Percentiles rank a stretch among this genome's conserved stretches.
Conservation (phyloP, 2,329 filamentous ascomycete species). For the Mycocentrospora acerina region DNA sequence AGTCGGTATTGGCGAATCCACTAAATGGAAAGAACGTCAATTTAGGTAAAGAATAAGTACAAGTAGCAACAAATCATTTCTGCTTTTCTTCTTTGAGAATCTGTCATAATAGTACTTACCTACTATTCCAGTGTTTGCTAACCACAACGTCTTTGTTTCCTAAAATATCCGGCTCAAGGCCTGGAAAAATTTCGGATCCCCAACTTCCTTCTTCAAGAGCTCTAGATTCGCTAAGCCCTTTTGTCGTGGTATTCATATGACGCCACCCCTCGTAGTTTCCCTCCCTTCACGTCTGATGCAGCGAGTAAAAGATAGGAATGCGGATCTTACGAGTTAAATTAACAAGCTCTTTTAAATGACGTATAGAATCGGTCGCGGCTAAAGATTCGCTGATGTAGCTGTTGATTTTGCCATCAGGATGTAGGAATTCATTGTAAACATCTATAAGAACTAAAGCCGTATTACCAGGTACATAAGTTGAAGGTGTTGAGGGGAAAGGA, state of each 20-base stretch:
- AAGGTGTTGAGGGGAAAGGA: no score
- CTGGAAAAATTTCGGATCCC: slow-evolving; percentile 33
- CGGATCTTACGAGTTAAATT: background rate
- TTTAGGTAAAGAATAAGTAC: background rate
- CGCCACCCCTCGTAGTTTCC: slow-evolving; percentile 31
- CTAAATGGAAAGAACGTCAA: slow-evolving; percentile 6
- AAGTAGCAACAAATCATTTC: no score
- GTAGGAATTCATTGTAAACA: slow-evolving; percentile 28
- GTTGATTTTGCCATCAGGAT: slow-evolving; percentile 17
- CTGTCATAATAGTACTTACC: slow-evolving; percentile 4
- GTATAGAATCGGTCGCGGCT: no score
- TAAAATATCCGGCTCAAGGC: slow-evolving; percentile 11
- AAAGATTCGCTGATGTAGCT: slow-evolving; percentile 7
- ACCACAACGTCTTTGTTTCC: slow-evolving; percentile 24
- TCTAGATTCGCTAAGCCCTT: slow-evolving; percentile 11
- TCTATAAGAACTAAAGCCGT: slow-evolving; percentile 32
- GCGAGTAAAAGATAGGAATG: slow-evolving; percentile 41
- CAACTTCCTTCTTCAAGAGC: slow-evolving; percentile 30
- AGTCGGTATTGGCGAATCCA: slow-evolving; percentile 40
- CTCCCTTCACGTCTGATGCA: slow-evolving; percentile 32
- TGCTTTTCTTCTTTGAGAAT: no score
- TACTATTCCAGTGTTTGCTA: slow-evolving; percentile 37
- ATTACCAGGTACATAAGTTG: no score
- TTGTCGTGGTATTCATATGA: slow-evolving; percentile 21
- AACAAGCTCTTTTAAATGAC: no score